These are phyloP conservation scores for Ormosia semicastrata DNA, from an alignment of 306 rosid species.

Conservation along the genomic window DNA sequence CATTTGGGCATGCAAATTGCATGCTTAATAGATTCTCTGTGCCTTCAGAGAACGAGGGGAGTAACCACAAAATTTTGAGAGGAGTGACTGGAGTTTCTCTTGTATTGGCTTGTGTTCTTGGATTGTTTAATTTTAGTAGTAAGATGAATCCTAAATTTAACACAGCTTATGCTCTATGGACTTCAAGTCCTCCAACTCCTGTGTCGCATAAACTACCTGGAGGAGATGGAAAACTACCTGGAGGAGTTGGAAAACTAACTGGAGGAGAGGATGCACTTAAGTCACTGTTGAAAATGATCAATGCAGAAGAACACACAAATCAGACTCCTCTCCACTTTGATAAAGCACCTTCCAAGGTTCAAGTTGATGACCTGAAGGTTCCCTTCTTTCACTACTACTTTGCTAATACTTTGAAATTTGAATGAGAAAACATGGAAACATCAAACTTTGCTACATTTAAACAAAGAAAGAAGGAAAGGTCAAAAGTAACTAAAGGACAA, in stretches of 20 bases:
- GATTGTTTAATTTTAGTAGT: constrained; percentile 9
- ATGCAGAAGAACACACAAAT: not conserved
- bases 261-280: not conserved
- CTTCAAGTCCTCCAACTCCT: no score
- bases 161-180: not conserved
- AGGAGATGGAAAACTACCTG: not conserved
- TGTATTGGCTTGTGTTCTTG: constrained; percentile 29
- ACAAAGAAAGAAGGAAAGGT: no score
- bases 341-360: accelerated
- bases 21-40: not conserved
- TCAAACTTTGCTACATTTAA: no score
- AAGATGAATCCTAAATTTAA: constrained; percentile 23
- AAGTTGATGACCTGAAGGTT: constrained; percentile 14
- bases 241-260: no score
- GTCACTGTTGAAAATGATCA: not conserved
- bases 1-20: not conserved
- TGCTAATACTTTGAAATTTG: not conserved
- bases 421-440: not conserved
- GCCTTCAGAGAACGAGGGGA: constrained; percentile 5
- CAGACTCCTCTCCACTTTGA: not conserved
- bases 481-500: not conserved
- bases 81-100: constrained; percentile 17
- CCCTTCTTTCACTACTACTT: not conserved
- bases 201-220: not conserved
- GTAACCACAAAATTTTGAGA: constrained; percentile 12